These are phyloP conservation scores for Cladosporium sp. DNA, from an alignment of 2,329 filamentous ascomycete species.

Conservation along the genomic window DNA sequence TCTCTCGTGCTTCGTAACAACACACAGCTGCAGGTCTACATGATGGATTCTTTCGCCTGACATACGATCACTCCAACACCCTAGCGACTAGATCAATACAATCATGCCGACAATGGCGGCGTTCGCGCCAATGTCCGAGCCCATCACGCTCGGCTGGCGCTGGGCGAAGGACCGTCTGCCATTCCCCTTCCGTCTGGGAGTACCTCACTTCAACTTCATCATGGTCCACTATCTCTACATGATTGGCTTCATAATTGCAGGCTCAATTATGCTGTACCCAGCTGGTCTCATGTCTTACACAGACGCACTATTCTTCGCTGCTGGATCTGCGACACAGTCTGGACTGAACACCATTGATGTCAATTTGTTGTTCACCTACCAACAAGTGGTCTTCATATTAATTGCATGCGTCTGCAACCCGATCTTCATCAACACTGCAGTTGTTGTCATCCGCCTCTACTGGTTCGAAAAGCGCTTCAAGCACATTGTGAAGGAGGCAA, in stretches of 20 bases:
- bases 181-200: constrained; percentile 22
- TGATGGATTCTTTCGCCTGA: constrained; percentile 1
- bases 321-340: constrained; percentile 83
- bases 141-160: constrained; percentile 17
- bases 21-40: background rate
- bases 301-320: constrained; percentile 85
- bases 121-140: constrained; percentile 16
- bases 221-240: constrained; percentile 81
- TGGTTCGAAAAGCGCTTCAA: constrained; percentile 99
- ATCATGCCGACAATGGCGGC: background rate
- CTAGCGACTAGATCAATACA: background rate
- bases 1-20: background rate
- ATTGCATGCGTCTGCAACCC: constrained; percentile 73
- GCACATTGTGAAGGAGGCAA: constrained; percentile 70
- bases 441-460: constrained; percentile 89
- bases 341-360: constrained; percentile 73
- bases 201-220: constrained; percentile 76
- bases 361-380: constrained; percentile 44
- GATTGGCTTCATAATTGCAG: constrained; percentile 65
- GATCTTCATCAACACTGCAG: constrained; percentile 76
- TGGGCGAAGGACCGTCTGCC: constrained; percentile 19
- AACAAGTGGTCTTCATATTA: constrained; percentile 63
- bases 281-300: constrained; percentile 66
- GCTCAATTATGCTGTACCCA: constrained; percentile 72
- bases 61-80: background rate